These are phyloP conservation scores for Ogataea wickerhamii DNA, from an alignment of 805 yeast species.

Conservation along the genomic window DNA sequence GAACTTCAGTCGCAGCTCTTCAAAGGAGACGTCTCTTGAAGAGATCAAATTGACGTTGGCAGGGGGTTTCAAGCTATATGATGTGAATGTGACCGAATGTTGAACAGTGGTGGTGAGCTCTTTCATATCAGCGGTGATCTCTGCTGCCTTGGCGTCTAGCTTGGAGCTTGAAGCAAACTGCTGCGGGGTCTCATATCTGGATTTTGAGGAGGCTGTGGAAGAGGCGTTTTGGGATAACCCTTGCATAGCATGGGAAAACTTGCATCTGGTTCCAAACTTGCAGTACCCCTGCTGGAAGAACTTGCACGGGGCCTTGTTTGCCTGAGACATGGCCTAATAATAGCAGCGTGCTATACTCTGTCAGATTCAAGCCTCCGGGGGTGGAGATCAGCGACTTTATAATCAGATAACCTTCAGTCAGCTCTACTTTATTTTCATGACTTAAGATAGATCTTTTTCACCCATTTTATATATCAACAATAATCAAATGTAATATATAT, in stretches of 20 bases:
- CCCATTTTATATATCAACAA: no score
- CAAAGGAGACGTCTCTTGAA: conserved; percentile 52
- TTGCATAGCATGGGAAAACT: conserved; percentile 38
- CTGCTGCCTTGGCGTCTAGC: conserved; percentile 4
- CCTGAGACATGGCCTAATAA: conserved; percentile 20
- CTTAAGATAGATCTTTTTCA: no score
- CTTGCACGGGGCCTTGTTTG: conserved; percentile 37
- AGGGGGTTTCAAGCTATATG: conserved; percentile 48
- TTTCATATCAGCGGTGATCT: conserved; percentile 27
- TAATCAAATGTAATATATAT: no score
- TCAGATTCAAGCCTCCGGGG: no score
- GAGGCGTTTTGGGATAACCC: conserved; percentile 1
- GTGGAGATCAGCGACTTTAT: no score
- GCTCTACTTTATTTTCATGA: no score
- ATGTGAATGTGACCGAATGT: conserved; percentile 36
- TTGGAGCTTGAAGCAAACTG: conserved; percentile 8
- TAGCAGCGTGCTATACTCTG: no score
- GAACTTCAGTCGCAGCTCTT: conserved; percentile 48
- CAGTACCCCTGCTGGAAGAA: conserved; percentile 41
- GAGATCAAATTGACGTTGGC: conserved; percentile 46
- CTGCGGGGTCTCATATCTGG: conserved; percentile 1
- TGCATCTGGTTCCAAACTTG: conserved; percentile 41
- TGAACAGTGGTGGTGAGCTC: conserved; percentile 7
- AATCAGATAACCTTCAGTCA: no score
- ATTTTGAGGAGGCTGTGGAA: not conserved